Percentiles rank a stretch among this genome's conserved stretches.
Conservation (phyloP, 2,329 filamentous ascomycete species). For the Sporothrix protearum region DNA sequence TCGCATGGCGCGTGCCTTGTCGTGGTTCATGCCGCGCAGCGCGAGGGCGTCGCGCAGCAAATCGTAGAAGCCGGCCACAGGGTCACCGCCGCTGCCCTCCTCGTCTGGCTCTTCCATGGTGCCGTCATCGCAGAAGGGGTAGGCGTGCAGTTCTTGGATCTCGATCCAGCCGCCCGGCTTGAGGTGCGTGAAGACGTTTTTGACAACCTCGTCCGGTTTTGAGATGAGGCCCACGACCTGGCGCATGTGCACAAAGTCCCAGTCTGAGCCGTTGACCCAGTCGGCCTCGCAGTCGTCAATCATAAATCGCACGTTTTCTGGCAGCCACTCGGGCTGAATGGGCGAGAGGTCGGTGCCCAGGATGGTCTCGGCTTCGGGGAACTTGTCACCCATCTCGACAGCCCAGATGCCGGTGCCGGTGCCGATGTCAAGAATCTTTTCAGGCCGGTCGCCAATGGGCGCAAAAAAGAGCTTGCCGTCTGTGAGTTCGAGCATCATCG, state of each 20-base stretch:
- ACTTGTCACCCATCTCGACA: slow-evolving; percentile 46
- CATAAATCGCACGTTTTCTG: slow-evolving; percentile 59
- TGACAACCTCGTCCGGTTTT: slow-evolving; percentile 45
- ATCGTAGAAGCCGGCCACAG: slow-evolving; percentile 35
- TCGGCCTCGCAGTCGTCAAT: slow-evolving; percentile 60
- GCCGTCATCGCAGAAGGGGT: slow-evolving; percentile 43
- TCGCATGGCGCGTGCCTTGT: slow-evolving; percentile 32
- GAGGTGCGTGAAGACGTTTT: slow-evolving; percentile 37
- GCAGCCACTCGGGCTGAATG: slow-evolving; percentile 49
- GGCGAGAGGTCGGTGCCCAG: slow-evolving; percentile 45
- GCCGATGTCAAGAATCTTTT: slow-evolving; percentile 47
- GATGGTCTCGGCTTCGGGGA: slow-evolving; percentile 40
- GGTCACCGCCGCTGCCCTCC: slow-evolving; percentile 30
- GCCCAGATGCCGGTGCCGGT: slow-evolving; percentile 45
- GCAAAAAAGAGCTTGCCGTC: slow-evolving; percentile 42
- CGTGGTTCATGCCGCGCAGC: slow-evolving; percentile 28
- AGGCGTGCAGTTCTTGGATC: slow-evolving; percentile 45
- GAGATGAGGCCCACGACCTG: slow-evolving; percentile 49
- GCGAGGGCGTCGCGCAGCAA: slow-evolving; percentile 33
- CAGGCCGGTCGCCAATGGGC: slow-evolving; percentile 40
- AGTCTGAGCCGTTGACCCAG: slow-evolving; percentile 52
- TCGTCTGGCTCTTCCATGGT: slow-evolving; percentile 36
- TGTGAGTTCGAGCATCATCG: slow-evolving; percentile 44
- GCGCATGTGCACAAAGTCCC: slow-evolving; percentile 55
- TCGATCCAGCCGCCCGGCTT: slow-evolving; percentile 50